phyloP scores from a whole-genome alignment of 352 stramenopile species.

The Globisporangium spinosum region DNA sequence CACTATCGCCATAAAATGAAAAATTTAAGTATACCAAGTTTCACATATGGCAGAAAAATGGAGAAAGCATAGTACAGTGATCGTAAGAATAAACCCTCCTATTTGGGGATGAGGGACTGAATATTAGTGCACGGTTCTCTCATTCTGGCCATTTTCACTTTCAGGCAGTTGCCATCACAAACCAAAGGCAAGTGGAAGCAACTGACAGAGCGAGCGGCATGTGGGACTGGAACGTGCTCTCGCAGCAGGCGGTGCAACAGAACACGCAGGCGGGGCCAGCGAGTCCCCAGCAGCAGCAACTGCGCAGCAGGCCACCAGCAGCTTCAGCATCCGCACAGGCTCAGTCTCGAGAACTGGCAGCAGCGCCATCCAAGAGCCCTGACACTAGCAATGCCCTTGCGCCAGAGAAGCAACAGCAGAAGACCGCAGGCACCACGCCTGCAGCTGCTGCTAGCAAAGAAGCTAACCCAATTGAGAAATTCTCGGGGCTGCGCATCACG shows the following conservation, averaged over 20 bases:
- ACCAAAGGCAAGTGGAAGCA: not conserved
- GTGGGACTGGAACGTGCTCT: constrained; percentile 27
- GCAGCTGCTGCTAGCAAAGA: constrained; percentile 19
- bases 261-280: constrained; percentile 7
- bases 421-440: constrained; percentile 5
- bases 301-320: not conserved
- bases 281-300: constrained; percentile 4
- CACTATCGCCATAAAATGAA: not conserved
- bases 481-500: constrained; percentile 57
- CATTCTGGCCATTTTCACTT: not conserved
- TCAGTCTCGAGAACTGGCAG: not conserved
- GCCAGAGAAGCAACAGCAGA: not conserved
- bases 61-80: not conserved
- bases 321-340: not conserved
- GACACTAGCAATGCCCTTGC: not conserved
- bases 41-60: not conserved
- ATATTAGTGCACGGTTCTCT: not conserved
- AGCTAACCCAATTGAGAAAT: constrained; percentile 32
- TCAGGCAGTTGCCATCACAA: not conserved
- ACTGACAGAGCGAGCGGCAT: not conserved
- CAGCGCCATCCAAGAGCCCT: not conserved
- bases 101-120: not conserved
- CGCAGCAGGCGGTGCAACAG: constrained; percentile 16
- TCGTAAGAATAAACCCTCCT: not conserved
- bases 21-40: not conserved